phyloP scores from a whole-genome alignment of 208 protist species.

The Herpetomonas tarakana region DNA sequence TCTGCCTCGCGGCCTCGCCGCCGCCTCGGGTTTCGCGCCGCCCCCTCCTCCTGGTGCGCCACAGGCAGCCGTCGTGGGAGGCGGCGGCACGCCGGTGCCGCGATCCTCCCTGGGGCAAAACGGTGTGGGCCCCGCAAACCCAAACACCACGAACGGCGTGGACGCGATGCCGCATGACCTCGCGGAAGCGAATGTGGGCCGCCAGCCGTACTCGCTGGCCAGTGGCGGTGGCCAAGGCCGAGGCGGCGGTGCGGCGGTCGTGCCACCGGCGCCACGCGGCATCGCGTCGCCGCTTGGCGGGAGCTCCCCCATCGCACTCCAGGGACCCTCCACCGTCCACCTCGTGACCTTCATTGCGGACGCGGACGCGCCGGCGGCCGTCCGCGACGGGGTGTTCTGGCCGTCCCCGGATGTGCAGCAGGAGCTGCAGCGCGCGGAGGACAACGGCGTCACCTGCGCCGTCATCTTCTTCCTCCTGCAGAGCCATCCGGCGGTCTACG shows the following conservation, averaged over 20 bases:
- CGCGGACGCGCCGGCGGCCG: constrained; percentile 40
- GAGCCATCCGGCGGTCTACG: constrained; percentile 42
- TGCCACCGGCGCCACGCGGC: neutral
- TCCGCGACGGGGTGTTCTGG: constrained; percentile 51
- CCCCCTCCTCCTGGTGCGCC: no score
- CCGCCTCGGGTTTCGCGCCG: constrained; percentile 9
- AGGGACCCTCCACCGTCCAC: constrained; percentile 14
- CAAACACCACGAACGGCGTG: constrained; percentile 19
- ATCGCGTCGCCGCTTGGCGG: constrained; percentile 6
- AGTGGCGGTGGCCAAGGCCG: constrained; percentile 6
- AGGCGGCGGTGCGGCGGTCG: neutral
- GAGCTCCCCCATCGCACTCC: no score
- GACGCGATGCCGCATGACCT: neutral
- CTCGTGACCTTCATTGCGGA: constrained; percentile 44
- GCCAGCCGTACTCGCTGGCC: constrained; percentile 21
- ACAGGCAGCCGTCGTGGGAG: neutral
- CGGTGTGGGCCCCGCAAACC: constrained; percentile 8
- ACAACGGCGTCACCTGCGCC: constrained; percentile 18
- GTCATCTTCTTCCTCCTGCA: constrained; percentile 48
- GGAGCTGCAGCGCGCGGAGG: constrained; percentile 37
- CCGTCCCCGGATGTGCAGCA: constrained; percentile 24
- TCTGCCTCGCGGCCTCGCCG: constrained; percentile 12
- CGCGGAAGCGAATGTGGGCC: constrained; percentile 5
- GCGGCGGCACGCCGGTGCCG: constrained; percentile 20
- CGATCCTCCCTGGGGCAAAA: constrained; percentile 19